These are phyloP conservation scores for Cardamine resedifolia DNA, from an alignment of 345 rosid genomes.

Conservation along the genomic window DNA sequence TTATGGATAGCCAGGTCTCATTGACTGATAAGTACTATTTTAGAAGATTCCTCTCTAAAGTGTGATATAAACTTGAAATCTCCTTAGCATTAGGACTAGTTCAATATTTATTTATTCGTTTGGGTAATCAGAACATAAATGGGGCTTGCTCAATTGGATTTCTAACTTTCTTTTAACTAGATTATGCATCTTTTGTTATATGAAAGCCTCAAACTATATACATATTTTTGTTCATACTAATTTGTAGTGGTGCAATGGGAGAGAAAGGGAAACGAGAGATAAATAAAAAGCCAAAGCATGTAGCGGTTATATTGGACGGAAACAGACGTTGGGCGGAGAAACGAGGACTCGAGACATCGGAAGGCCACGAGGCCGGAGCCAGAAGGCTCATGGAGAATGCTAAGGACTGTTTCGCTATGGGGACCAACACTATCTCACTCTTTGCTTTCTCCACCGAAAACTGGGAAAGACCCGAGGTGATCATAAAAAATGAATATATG, in stretches of 20 bases:
- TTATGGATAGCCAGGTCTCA: background rate
- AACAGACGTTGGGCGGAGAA: conserved; percentile 68
- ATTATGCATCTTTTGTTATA: background rate
- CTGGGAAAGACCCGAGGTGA: conserved; percentile 69
- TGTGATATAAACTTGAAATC: background rate
- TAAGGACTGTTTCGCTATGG: conserved; percentile 51
- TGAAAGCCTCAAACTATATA: background rate
- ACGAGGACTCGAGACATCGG: conserved; percentile 45
- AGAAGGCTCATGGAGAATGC: conserved; percentile 44
- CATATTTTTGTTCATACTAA: background rate
- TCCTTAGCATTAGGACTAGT: background rate
- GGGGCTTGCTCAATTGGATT: background rate
- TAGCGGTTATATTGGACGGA: conserved; percentile 80
- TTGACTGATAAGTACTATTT: background rate
- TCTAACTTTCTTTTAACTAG: background rate
- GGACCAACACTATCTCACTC: conserved; percentile 57
- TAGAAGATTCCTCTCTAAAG: background rate
- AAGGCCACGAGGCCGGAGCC: conserved; percentile 68
- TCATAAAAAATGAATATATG: too few relatives aligned
- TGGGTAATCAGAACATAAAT: background rate
- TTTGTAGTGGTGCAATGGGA: conserved; percentile 3
- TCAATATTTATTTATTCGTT: background rate
- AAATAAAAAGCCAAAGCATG: conserved; percentile 58
- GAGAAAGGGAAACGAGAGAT: conserved; percentile 35
- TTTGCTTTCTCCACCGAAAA: conserved; percentile 77